Conservation (phyloP, 2,329 filamentous ascomycete species). For the Microascus cirrosus region DNA sequence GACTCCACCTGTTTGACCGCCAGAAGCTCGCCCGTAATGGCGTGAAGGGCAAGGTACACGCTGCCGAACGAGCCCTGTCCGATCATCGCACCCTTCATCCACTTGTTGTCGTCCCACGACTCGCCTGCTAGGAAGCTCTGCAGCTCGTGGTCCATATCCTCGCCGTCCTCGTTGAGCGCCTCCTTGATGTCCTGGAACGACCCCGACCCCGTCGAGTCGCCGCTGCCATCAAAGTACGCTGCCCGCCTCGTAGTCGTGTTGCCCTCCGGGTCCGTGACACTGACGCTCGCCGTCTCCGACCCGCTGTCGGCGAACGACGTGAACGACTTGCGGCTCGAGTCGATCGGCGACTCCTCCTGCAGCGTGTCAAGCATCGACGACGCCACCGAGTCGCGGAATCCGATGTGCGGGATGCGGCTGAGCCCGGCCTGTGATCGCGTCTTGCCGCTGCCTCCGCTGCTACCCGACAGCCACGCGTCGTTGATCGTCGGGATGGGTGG, state of each 20-base stretch:
- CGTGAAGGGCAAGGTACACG: conserved; percentile 89
- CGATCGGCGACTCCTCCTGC: conserved; percentile 78
- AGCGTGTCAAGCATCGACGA: conserved; percentile 83
- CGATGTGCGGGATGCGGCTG: conserved; percentile 13
- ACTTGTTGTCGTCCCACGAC: conserved; percentile 93
- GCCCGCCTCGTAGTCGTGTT: conserved; percentile 46
- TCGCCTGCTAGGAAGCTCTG: conserved; percentile 84
- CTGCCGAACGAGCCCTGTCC: conserved; percentile 94
- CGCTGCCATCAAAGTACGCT: conserved; percentile 78
- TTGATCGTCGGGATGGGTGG: conserved; percentile 93
- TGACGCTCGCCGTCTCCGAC: conserved; percentile 55
- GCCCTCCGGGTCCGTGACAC: conserved; percentile 67
- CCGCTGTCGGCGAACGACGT: conserved; percentile 75
- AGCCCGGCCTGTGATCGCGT: conserved; percentile 29
- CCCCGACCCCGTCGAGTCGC: conserved; percentile 52
- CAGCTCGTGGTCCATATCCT: conserved; percentile 82
- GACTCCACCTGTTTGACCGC: conserved; percentile 97
- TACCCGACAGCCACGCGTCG: conserved; percentile 63
- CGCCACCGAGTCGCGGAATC: conserved; percentile 75
- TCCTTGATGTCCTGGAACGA: conserved; percentile 78
- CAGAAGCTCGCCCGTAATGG: conserved; percentile 92
- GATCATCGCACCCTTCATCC: conserved; percentile 98
- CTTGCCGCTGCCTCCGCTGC: conserved; percentile 31
- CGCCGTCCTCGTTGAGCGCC: conserved; percentile 79
- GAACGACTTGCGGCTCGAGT: conserved; percentile 89